Evolutionary conservation across 1,139 yeast species (phyloP).

Genomic region (Lipomyces yarrowii): DNA sequence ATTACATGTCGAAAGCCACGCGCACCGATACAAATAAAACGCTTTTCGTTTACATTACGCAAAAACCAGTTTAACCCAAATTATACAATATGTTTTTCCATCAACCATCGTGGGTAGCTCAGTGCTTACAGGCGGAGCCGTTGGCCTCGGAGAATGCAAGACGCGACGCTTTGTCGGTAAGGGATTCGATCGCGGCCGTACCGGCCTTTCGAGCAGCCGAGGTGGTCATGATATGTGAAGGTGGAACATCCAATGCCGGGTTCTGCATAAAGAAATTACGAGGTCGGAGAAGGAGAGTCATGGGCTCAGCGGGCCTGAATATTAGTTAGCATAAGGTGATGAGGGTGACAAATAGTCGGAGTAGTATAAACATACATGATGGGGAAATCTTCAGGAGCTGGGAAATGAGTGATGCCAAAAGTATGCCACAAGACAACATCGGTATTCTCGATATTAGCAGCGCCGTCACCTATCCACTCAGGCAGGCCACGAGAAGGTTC

Average conservation of each 20-base stretch:
- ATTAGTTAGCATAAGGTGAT: not conserved
- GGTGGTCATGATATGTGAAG: conserved; percentile 40
- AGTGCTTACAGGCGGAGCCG: not conserved
- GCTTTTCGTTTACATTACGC: not conserved
- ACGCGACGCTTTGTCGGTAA: conserved; percentile 26
- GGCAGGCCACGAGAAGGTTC: conserved; percentile 71
- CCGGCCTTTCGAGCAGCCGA: conserved; percentile 16
- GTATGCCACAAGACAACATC: conserved; percentile 77
- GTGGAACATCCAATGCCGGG: conserved; percentile 74
- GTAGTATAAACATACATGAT: conserved; percentile 53
- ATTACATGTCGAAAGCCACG: not conserved
- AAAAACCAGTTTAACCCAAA: not conserved
- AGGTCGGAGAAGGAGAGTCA: conserved; percentile 73
- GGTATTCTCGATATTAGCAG: conserved; percentile 62
- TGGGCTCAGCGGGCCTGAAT: conserved; percentile 67
- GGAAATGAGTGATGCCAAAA: conserved; percentile 83
- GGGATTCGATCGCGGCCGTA: conserved; percentile 9
- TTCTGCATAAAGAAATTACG: conserved; percentile 75
- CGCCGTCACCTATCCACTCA: conserved; percentile 72
- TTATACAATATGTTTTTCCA: not conserved
- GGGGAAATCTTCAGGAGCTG: conserved; percentile 89
- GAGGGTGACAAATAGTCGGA: not conserved
- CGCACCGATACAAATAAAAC: not conserved
- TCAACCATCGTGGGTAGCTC: not conserved
- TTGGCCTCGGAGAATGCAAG: conserved; percentile 24